Conservation (phyloP, 2,329 filamentous ascomycete genomes). For the Penicillium decumbens region DNA sequence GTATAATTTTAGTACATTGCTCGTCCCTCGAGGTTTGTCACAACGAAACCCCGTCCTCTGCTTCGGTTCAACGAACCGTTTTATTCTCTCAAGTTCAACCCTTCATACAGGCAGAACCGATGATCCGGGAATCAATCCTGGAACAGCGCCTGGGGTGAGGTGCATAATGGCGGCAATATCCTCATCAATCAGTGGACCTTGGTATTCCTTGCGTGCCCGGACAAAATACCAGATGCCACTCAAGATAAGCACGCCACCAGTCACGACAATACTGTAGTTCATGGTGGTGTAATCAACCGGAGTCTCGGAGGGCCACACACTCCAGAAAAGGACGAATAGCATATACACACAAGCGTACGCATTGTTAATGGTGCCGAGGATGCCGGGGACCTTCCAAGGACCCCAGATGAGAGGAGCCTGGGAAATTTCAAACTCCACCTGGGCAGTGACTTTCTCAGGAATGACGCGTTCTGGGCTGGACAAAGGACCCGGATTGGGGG, state of each 20-base stretch:
- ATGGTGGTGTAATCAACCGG: conserved; percentile 37
- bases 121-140: neutral
- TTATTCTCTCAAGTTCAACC: neutral
- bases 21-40: neutral
- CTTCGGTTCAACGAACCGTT: neutral
- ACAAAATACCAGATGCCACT: conserved; percentile 47
- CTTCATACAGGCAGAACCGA: neutral
- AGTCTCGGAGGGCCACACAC: conserved; percentile 46
- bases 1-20: neutral
- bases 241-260: conserved; percentile 42
- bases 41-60: neutral
- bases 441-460: conserved; percentile 8
- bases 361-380: conserved; percentile 53
- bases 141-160: conserved; percentile 11
- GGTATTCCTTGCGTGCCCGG: conserved; percentile 43
- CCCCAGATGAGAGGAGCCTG: conserved; percentile 48
- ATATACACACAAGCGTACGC: conserved; percentile 52
- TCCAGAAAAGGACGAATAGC: conserved; percentile 55
- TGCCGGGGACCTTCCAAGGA: conserved; percentile 51
- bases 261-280: conserved; percentile 50
- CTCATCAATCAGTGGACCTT: conserved; percentile 43
- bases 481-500: conserved; percentile 1
- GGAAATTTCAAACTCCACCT: conserved; percentile 15
- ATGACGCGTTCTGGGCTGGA: conserved; percentile 25
- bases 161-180: conserved; percentile 22